Base-by-base conservation (phyloP, 768 basidiomycete genomes). In the Artomyces pyxidatus region DNA sequence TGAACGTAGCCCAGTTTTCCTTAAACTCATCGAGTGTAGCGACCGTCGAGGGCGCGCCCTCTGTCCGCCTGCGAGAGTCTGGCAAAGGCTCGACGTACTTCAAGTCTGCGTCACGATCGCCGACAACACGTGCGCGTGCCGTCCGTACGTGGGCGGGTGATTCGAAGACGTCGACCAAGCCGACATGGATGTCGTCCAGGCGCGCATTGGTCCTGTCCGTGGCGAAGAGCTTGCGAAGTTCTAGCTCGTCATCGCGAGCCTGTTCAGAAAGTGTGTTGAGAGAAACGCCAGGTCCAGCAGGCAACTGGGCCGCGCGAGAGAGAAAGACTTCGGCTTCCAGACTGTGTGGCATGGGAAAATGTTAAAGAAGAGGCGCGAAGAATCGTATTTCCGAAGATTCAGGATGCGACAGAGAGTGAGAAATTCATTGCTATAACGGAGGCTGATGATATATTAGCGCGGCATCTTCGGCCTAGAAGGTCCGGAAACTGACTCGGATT, bases 131-230 rank as follows among this genome's bases (percentile, higher is more conserved):
- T 7, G 77, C 74, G 37, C 74, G 63, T 6, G 75, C 75, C 14
- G 62, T 71, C 25, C 73, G 66, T 57, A 79, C 70, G 23, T 68
- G 68, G 3, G 53, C 62, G 1, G 73, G 74, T 2, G 76, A 74
- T 22, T 64, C 70, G 59, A 80, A 82, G 1, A 80, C 68, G 49
- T 80, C 75, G 52, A 80, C 73, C 6, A 82, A 74, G 4, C 79
- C 78, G 40, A 81, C 75, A 51, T 73, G 57, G 3, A 72, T 72
- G 53, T 77, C 67, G 9, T 59, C 49, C 19, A 80, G 66, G 21
- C 72, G 69, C 17, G 60, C 28, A 47, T 76, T 71, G 30, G 52
- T 51, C 59, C 68, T 71, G 55, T 80, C 75, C 6, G 71, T 73
- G 3, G 77, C 78, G 49, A 76, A 80, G 23, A 78, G 65, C 47